Percentiles rank a stretch among this genome's conserved stretches.
Evolutionary conservation across 1,284 basidiomycete genomes (phyloP).

Genomic region (Puccinia triticina): DNA sequence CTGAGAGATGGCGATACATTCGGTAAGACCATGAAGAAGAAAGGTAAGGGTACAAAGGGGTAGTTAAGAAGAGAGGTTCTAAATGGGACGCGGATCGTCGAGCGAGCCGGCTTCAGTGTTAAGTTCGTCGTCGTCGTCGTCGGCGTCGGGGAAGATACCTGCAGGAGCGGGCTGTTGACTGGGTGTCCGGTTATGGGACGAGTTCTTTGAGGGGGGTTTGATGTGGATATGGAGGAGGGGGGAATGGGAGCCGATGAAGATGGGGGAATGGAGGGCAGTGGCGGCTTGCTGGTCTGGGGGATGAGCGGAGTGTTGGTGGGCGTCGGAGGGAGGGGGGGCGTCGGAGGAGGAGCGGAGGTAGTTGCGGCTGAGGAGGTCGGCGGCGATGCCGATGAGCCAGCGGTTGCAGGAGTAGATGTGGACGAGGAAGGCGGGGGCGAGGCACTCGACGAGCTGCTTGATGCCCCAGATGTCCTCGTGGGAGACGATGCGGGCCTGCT

Average conservation of each 20-base stretch:
- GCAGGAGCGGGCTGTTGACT: not conserved
- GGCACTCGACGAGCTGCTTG: slow-evolving; percentile 12
- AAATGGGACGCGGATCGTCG: too few species aligned
- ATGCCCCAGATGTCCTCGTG: slow-evolving; percentile 40
- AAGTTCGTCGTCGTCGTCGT: too few species aligned
- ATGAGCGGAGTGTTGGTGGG: not conserved
- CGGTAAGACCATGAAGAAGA: too few species aligned
- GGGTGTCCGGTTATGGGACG: not conserved
- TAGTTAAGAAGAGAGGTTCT: not conserved
- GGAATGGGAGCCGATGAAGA: slow-evolving; percentile 4
- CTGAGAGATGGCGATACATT: too few species aligned
- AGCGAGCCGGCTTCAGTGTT: too few species aligned
- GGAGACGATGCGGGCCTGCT: slow-evolving; percentile 34
- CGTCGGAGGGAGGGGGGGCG: not conserved
- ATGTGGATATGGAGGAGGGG: not conserved
- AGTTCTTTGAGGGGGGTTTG: not conserved
- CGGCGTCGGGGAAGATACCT: too few species aligned
- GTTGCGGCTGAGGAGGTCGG: not conserved
- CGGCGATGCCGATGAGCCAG: not conserved
- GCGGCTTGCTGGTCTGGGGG: too few species aligned
- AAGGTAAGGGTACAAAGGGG: too few species aligned
- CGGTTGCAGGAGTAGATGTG: not conserved
- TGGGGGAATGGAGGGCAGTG: not conserved
- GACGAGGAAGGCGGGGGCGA: not conserved
- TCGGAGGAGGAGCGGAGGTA: not conserved